phyloP scores from a whole-genome alignment of 805 yeast genomes.

The Lachancea meyersii region DNA sequence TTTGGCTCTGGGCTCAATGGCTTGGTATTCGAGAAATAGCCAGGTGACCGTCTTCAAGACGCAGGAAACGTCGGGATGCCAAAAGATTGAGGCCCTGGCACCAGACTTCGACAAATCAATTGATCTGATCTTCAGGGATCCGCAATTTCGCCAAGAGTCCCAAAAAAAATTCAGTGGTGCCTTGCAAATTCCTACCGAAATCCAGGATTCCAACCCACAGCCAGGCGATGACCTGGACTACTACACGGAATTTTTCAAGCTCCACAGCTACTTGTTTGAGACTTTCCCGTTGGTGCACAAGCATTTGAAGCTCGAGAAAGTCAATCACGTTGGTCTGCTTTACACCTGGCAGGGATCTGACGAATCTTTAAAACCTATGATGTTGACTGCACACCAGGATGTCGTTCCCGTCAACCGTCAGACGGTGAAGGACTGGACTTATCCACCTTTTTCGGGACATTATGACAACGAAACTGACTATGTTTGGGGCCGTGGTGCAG shows the following conservation, averaged over 20 bases:
- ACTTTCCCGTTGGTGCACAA: slow-evolving; percentile 53
- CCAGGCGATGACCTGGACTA: slow-evolving; percentile 34
- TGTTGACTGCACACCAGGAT: slow-evolving; percentile 78
- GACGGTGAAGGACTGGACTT: slow-evolving; percentile 54
- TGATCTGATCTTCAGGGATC: slow-evolving; percentile 29
- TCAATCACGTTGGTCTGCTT: slow-evolving; percentile 59
- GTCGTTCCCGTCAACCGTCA: slow-evolving; percentile 72
- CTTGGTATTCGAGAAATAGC: neutral
- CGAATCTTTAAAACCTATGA: slow-evolving; percentile 50
- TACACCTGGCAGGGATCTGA: slow-evolving; percentile 59
- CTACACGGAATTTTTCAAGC: slow-evolving; percentile 42
- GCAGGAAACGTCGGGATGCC: slow-evolving; percentile 12
- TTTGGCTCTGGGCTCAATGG: neutral
- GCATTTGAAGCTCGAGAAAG: slow-evolving; percentile 43
- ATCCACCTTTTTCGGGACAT: slow-evolving; percentile 62
- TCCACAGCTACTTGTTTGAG: slow-evolving; percentile 47
- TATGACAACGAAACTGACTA: slow-evolving; percentile 51
- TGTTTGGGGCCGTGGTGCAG: slow-evolving; percentile 73
- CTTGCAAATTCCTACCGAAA: slow-evolving; percentile 57
- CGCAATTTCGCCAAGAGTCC: slow-evolving; percentile 34
- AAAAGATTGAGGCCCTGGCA: slow-evolving; percentile 17
- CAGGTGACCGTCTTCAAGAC: neutral
- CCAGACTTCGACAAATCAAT: slow-evolving; percentile 26
- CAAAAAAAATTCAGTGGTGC: slow-evolving; percentile 49
- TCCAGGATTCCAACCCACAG: slow-evolving; percentile 44